Conservation (phyloP, 208 protist species). For the Trypanosomatidae sp. region DNA sequence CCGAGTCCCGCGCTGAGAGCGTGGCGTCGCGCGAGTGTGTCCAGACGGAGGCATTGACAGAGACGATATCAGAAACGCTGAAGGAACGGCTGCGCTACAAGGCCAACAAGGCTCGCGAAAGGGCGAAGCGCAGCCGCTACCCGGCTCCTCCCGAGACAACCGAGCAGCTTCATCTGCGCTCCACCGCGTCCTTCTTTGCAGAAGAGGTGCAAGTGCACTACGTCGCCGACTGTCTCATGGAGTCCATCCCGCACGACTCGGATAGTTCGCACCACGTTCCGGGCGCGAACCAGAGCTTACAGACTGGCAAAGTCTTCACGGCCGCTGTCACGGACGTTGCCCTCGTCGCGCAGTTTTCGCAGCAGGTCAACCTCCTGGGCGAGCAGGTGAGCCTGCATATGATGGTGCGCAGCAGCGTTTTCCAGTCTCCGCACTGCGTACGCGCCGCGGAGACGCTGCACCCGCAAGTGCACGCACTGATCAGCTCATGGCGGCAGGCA, state of each 20-base stretch:
- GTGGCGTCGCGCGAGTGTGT: conserved; percentile 86
- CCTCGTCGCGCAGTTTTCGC: conserved; percentile 42
- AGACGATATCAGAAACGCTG: conserved; percentile 61
- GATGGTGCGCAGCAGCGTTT: conserved; percentile 40
- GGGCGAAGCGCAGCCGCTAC: conserved; percentile 56
- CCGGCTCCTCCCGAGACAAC: conserved; percentile 60
- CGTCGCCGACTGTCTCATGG: conserved; percentile 63
- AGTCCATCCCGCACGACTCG: conserved; percentile 5
- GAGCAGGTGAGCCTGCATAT: conserved; percentile 68
- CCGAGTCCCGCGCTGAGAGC: conserved; percentile 50
- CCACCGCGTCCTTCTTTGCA: conserved; percentile 70
- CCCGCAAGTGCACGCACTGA: conserved; percentile 69
- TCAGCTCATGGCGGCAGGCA: conserved; percentile 55
- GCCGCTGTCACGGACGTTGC: conserved; percentile 31
- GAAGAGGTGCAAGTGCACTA: conserved; percentile 67
- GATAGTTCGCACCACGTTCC: not conserved
- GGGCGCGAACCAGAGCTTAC: not conserved
- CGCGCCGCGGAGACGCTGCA: conserved; percentile 59
- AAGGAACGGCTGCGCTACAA: conserved; percentile 41
- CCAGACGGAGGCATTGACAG: conserved; percentile 71
- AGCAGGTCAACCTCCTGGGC: conserved; percentile 44
- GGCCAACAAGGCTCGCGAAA: conserved; percentile 55
- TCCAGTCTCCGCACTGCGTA: conserved; percentile 57
- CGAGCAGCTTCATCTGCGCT: conserved; percentile 65
- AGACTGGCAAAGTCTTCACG: conserved; percentile 27